Evolutionary conservation across 345 rosid species (phyloP).

Genomic region (Linum tenue): DNA sequence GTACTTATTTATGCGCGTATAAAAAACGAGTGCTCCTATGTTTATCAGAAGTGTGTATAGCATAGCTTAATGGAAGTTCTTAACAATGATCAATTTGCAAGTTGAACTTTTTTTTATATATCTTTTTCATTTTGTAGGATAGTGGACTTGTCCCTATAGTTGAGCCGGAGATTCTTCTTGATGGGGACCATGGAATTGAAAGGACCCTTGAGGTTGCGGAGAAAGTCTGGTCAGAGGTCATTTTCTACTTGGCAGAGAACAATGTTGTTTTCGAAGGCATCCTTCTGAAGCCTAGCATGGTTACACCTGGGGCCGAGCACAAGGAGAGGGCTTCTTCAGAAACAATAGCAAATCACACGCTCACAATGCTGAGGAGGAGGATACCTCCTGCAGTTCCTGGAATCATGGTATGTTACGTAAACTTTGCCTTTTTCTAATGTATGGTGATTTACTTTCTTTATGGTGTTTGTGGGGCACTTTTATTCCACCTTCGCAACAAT

Average conservation of each 20-base stretch:
- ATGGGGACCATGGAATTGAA: slow-evolving; percentile 89
- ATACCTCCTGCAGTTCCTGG: slow-evolving; percentile 98
- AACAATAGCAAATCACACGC: slow-evolving; percentile 78
- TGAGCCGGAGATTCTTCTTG: slow-evolving; percentile 98
- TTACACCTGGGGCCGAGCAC: slow-evolving; percentile 65
- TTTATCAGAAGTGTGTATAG: no score
- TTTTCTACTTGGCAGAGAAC: slow-evolving; percentile 87
- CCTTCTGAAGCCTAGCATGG: slow-evolving; percentile 97
- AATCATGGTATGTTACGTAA: slow-evolving; percentile 52
- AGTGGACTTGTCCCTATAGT: slow-evolving; percentile 96
- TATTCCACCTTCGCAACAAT: neutral
- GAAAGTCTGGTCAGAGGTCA: slow-evolving; percentile 97
- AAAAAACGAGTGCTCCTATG: no score
- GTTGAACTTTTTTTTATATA: no score
- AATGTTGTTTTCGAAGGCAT: slow-evolving; percentile 86
- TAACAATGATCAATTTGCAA: no score
- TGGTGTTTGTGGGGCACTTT: neutral
- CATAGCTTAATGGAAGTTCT: neutral
- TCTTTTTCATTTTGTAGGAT: slow-evolving; percentile 36
- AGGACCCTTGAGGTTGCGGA: slow-evolving; percentile 95
- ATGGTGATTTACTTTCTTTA: neutral
- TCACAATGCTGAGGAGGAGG: slow-evolving; percentile 81
- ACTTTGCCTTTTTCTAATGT: slow-evolving; percentile 11
- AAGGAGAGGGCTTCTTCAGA: slow-evolving; percentile 84
- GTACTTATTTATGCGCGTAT: no score